Evolutionary conservation across 2,329 filamentous ascomycete species (phyloP), one percentile per base, ranked within the genome.

Genomic region (Microdochium bolleyi): DNA sequence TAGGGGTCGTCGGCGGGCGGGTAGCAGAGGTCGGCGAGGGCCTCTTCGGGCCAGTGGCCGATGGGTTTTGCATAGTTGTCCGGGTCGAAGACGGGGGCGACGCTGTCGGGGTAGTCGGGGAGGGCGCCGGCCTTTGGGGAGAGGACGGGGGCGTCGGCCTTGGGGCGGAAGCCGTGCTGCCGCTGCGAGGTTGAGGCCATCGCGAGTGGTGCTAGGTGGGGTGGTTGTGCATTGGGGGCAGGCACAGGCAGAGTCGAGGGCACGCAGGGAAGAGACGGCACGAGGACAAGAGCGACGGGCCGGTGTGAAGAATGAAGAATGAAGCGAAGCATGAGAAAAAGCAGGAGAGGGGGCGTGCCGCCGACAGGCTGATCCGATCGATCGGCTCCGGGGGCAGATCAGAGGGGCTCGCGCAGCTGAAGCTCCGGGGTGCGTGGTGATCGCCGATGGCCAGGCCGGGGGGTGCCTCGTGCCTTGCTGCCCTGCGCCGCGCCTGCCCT

Each of bases 101-200:
- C 22, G 10, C 30, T 11, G n/a, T 32, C 37, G 14, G 49, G 52
- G 16, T 30, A 27, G 8, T 49, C 27, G 10, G 49, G 27, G 5
- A 57, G 56, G 3, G 25, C 14, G 4, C 10, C 53, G 3, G 25
- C 49, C 2, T 57, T 55, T 16, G 63, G 52, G n/a, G 57, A 56
- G 30, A 66, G 54, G 3, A 66, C 51, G 14, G 55, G 53, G 2
- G 60, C 58, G 37, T 66, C 63, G 13, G 59, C 63, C 49, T 49
- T 55, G 4, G 63, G 63, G 50, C 61, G 60, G 55, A 65, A 66
- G 37, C 34, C 37, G 32, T 25, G 27, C 9, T 24, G 50, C 16
- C 25, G 21, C n/a, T 22, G 7, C 4, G 24, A 3, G 22, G 19
- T 30, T 2, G 50, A 21, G 37, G 27, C 24, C 37, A 21, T 27